Conservation (phyloP, 768 basidiomycete species). For the Imleria badia region DNA sequence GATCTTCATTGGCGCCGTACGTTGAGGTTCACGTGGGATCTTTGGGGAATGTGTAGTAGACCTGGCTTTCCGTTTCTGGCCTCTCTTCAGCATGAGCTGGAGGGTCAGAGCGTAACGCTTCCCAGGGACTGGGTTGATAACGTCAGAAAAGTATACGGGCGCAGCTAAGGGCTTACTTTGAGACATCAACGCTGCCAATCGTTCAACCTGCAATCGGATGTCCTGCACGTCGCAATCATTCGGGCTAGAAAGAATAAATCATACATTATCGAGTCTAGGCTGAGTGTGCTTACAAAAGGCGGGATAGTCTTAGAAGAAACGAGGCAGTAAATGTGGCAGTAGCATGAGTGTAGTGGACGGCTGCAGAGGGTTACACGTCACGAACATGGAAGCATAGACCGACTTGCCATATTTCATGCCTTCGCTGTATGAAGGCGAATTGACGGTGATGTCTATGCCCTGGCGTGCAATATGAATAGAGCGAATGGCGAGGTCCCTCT, state of each 20-base stretch:
- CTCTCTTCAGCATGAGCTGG: conserved; percentile 83
- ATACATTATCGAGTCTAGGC: background rate
- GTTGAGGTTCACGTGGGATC: conserved; percentile 53
- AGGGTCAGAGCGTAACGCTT: conserved; percentile 90
- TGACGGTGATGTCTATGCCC: conserved; percentile 83
- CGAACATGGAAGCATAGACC: background rate
- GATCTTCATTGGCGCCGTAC: conserved; percentile 45
- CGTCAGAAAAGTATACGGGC: conserved; percentile 4
- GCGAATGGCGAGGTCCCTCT: conserved; percentile 75
- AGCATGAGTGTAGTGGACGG: conserved; percentile 89
- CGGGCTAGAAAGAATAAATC: conserved; percentile 50
- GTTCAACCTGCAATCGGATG: conserved; percentile 76
- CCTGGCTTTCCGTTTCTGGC: conserved; percentile 55
- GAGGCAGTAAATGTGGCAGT: conserved; percentile 94
- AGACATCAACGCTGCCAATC: conserved; percentile 70
- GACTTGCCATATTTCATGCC: conserved; percentile 86
- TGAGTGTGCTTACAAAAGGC: conserved; percentile 71
- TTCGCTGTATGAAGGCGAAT: conserved; percentile 80
- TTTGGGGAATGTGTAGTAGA: conserved; percentile 64
- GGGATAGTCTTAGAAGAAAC: conserved; percentile 80
- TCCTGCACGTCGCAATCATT: conserved; percentile 76
- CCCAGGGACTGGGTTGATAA: conserved; percentile 70
- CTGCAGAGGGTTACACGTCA: conserved; percentile 35
- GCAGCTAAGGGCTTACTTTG: conserved; percentile 54
- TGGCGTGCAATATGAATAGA: conserved; percentile 82